phyloP scores from a whole-genome alignment of 2,329 filamentous ascomycete species.

The Fusarium tanahbumbuense region DNA sequence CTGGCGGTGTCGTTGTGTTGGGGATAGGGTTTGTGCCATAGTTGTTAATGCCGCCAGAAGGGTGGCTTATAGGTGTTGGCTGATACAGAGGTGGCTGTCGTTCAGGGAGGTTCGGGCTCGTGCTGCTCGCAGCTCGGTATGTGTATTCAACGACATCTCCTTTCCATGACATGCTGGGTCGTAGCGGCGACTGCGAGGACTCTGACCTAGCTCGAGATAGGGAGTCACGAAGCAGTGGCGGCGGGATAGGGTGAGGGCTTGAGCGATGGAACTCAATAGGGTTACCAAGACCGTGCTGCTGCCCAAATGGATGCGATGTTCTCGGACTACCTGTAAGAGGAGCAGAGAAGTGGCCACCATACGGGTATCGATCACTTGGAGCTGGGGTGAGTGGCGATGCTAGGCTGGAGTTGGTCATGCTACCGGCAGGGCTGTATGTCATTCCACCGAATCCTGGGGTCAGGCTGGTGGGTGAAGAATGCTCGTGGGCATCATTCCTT shows the following conservation, averaged over 20 bases:
- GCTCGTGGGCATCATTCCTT: constrained; percentile 71
- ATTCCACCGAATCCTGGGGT: constrained; percentile 76
- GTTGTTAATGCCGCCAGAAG: constrained; percentile 7
- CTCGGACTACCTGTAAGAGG: constrained; percentile 61
- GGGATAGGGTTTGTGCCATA: constrained; percentile 19
- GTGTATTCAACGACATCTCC: constrained; percentile 69
- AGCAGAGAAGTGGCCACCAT: constrained; percentile 60
- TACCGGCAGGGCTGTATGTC: constrained; percentile 67
- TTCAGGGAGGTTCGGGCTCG: constrained; percentile 60
- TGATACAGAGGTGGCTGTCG: constrained; percentile 64
- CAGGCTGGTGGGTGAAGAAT: constrained; percentile 74
- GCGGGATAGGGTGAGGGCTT: constrained; percentile 65
- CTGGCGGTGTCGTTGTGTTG: constrained; percentile 14
- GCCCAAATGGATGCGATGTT: constrained; percentile 64
- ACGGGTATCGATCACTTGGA: constrained; percentile 66
- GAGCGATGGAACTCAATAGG: constrained; percentile 59
- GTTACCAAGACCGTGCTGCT: constrained; percentile 60
- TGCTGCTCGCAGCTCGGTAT: constrained; percentile 59
- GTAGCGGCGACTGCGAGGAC: constrained; percentile 67
- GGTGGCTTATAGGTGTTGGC: constrained; percentile 57
- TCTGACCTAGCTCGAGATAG: constrained; percentile 68
- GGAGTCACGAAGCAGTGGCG: constrained; percentile 68
- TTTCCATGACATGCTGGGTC: constrained; percentile 73
- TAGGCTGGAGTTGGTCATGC: constrained; percentile 64
- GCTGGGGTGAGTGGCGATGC: constrained; percentile 68